These are phyloP conservation scores for Mychonastes homosphaera DNA, from an alignment of 139 green algal genomes.

Conservation along the genomic window DNA sequence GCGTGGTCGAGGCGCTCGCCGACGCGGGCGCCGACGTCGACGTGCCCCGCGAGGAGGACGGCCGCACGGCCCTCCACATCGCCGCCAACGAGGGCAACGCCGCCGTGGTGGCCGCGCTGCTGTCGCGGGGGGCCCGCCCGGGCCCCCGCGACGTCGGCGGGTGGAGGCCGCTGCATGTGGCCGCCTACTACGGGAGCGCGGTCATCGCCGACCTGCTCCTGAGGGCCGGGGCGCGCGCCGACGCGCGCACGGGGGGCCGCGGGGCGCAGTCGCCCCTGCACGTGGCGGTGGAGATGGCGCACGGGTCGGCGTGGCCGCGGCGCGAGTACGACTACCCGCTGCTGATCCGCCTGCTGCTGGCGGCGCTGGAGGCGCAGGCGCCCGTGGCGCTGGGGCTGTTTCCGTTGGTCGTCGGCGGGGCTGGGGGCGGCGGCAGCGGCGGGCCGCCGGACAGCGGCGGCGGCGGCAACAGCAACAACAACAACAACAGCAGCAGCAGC, in stretches of 20 bases:
- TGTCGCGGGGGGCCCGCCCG: slow-evolving; percentile 12
- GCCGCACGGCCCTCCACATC: slow-evolving; percentile 21
- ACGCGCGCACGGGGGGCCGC: no score
- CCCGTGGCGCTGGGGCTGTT: no score
- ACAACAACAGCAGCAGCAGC: no score
- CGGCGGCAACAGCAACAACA: no score
- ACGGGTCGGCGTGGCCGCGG: slow-evolving; percentile 17
- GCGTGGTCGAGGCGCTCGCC: no score
- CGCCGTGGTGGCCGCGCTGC: slow-evolving; percentile 12
- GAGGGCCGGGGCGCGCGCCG: neutral
- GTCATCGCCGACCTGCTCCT: slow-evolving; percentile 15
- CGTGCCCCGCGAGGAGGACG: slow-evolving; percentile 20
- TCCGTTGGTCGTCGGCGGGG: no score
- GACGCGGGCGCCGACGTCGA: slow-evolving; percentile 17
- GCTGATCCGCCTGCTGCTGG: slow-evolving; percentile 17
- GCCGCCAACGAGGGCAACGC: slow-evolving; percentile 19
- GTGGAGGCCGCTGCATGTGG: slow-evolving; percentile 19
- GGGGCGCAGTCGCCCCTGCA: slow-evolving; percentile 20
- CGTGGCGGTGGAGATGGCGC: slow-evolving; percentile 23
- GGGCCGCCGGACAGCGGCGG: no score
- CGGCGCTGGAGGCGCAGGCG: neutral
- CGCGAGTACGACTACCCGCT: slow-evolving; percentile 18
- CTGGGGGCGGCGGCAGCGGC: no score
- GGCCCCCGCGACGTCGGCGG: slow-evolving; percentile 15
- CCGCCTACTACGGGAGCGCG: slow-evolving; percentile 16